Base-by-base conservation (phyloP, 257 asterid species). In the Jaltomata sinuosa region DNA sequence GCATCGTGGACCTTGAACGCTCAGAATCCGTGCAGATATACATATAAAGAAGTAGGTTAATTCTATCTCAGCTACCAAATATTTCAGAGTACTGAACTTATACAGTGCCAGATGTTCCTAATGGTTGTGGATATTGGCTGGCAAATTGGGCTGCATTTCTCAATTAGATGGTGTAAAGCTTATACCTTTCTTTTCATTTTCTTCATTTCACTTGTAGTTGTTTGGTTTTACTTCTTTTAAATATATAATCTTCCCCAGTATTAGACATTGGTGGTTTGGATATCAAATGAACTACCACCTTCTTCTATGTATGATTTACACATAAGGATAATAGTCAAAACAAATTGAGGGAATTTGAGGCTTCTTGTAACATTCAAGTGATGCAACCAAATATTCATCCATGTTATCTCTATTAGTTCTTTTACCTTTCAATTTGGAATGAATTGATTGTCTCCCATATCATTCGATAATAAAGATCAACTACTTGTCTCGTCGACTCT, bases 1-100 rank as follows among this genome's bases (percentile, higher is more conserved):
- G 90, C 29, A 74, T 34, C 93, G 98, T 4, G 98, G 98, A n/a
- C 98, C 98, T 5, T 93, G 89, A 91, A 32, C 21, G 32, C 68
- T 22, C 71, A 42, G 85, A 25, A 76, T 27, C 27, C 27, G 2
- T 27, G 42, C 62, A 76, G 62, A 49, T 76, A 49, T 76, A 79
- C 80, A 31, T 38, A 65, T 78, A 81, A 52, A 83, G 80, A 32
- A 71, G 78, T 83, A 54, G 77, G 83, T 72, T 89, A 84, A 71
- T 85, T 65, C 84, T 85, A 38, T 72, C 85, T 83, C 85, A 50
- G 21, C 31, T 67, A 62, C 67, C 67, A 21, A 74, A 83, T 81
- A 45, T 80, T 81, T 62, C 85, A 83, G 84, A 50, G 68, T 45
- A 62, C 68, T 68, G 90, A 84, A 87, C 82, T 87, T 87, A 29